phyloP scores from a whole-genome alignment of 257 asterid species.

The Solanum microdontum region DNA sequence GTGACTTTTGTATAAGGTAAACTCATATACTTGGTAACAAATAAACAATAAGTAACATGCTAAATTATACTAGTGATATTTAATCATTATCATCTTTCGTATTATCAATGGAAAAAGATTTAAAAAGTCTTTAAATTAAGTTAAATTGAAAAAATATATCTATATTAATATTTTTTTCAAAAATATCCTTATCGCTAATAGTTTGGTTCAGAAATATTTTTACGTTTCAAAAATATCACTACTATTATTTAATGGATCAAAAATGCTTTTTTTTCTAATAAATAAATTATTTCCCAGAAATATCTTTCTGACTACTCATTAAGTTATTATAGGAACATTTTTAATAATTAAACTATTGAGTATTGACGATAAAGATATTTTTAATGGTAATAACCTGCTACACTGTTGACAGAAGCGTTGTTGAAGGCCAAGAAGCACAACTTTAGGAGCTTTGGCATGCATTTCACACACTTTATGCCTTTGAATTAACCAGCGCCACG shows the following conservation, averaged over 20 bases:
- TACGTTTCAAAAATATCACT: no score
- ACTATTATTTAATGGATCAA: no score
- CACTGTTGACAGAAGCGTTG: constrained; percentile 81
- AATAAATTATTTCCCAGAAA: no score
- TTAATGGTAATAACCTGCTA: constrained; percentile 34
- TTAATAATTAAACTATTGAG: background rate
- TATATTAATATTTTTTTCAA: no score
- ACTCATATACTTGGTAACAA: background rate
- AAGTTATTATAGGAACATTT: background rate
- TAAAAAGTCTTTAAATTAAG: background rate
- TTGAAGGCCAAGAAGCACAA: constrained; percentile 36
- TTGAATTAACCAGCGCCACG: constrained; percentile 29
- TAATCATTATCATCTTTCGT: background rate
- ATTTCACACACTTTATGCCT: constrained; percentile 62
- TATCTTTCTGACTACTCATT: no score
- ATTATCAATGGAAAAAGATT: no score
- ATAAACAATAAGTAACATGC: background rate
- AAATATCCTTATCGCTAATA: no score
- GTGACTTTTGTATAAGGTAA: background rate
- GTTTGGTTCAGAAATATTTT: no score
- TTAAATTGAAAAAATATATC: background rate
- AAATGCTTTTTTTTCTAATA: no score
- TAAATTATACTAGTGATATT: background rate
- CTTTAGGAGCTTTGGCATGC: constrained; percentile 63
- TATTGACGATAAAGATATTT: background rate